Evolutionary conservation across 2,329 filamentous ascomycete species (phyloP), one percentile per base, ranked within the genome.

Genomic region (Fusarium sp.): DNA sequence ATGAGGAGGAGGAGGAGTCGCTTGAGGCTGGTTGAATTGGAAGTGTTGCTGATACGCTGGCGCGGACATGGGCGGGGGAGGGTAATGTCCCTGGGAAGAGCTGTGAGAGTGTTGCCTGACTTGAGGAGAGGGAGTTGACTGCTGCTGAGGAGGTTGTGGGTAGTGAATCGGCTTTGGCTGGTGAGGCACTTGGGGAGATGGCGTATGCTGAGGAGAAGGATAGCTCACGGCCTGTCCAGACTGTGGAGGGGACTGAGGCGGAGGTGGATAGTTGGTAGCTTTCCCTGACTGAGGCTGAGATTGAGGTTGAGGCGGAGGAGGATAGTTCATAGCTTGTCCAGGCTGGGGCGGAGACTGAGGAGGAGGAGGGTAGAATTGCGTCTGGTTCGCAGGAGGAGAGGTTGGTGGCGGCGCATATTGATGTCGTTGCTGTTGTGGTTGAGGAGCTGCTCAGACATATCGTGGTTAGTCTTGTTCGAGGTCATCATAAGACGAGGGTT

Each of bases 371-470:
- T 84, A 85, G 76, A 83, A 85, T 47, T 81, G 82, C 24, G 81
- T 78, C 67, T 81, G 80, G 74, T 80, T 81, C 44, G 83, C 81
- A 5, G 84, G 83, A 51, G 84, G 81, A 24, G 84, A 86, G 7
- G 80, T 82, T 30, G 84, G 83, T 20, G 84, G 84, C 49, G 81
- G 79, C 47, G 83, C 83, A 71, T 84, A 85, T 65, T 79, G 81
- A 52, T 81, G 81, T 63, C 82, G 74, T 16, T 75, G 69, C 48
- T 74, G 72, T 14, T 62, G 65, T 7, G 58, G 72, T 56, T 61
- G 69, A 46, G 69, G 75, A 60, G 70, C 72, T 73, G 71, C 29
- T 53, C 47, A 55, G 42, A 25, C 32, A 60, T 58, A 25, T 12
- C 24, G 25, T 48, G 45, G 64, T 76, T 40, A 74, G 70, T 44